Evolutionary conservation across 2,329 filamentous ascomycete genomes (phyloP), one percentile per base, ranked within the genome.

Genomic region (Diaporthe ampelina): DNA sequence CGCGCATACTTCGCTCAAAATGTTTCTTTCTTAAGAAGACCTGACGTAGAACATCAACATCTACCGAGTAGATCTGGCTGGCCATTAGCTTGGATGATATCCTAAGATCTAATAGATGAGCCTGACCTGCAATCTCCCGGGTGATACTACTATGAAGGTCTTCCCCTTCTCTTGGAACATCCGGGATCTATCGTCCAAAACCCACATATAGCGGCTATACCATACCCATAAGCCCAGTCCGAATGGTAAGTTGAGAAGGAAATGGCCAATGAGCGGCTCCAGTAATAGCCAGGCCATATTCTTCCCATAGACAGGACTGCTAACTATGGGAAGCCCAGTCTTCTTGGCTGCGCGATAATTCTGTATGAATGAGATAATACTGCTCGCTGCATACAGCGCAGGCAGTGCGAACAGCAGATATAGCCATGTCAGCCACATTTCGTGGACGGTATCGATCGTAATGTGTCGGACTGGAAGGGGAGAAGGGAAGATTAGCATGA

Each of bases 21-120:
- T 56, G 15, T 13, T 70, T 70, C 7, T 58, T 70, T 35, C 68
- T 70, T 9, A 45, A 26, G 32, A 50, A 70, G 19, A 70, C 54
- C 52, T 70, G 35, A 29, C 35, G 50, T 8, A 70, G 59, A 11
- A 70, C 68, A 35, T 58, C 54, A 5, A 70, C n/a, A 11, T 70
- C 68, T 1, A 48, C 54, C 1, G 29, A 45, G 15, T 57, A 70
- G 4, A 70, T 9, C 68, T 70, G 29, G 5, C 7, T 19, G 10
- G 15, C 19, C 6, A n/a, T 70, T 8, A 58, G 54, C 7, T 37
- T 4, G 6, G 0, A n/a, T 3, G 2, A 2, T 15, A 7, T 10
- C 5, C 3, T 17, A 3, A 1, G 1, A 29, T 29, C 29, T 29
- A 19, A 19, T 9, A 7, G 10, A 13, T 40, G 24, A n/a, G 19